Evolutionary conservation across 1,284 basidiomycete genomes (phyloP), one percentile per base, ranked within the genome.

Genomic region (Leccinum huronense): DNA sequence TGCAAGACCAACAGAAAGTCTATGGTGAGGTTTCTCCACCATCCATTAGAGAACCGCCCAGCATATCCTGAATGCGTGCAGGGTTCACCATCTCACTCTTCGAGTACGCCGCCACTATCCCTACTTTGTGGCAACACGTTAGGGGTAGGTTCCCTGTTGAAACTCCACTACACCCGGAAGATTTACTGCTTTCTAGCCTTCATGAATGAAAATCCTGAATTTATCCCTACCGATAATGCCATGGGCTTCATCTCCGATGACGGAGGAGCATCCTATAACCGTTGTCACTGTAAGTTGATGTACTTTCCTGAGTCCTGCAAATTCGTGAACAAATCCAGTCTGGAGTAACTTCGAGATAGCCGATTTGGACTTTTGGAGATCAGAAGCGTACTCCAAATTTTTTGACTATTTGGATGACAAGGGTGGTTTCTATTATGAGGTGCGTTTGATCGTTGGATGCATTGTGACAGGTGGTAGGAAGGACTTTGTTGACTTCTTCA

Each of bases 391-490:
- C 78, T 81, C 80, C 66, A 89, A 91, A 71, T 97, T 89, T 82
- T 97, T 97, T 71, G 86, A 94, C 56, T 84, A 86, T 75, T 83
- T 98, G 23, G 95, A 98, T 73, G 75, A 84, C 56, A 83, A 86
- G 38, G 95, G 95, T 65, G 95, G 95, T n/a, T 95, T 95, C 78
- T 94, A 94, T 77, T 95, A 96, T 70, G 94, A 96, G 84, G 87
- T 68, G 60, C 42, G 65, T 66, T 27, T 11, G 36, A 45, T 61
- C 11, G 16, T 51, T 33, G 45, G 13, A 53, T 19, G 23, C 8
- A 30, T 19, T 19, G 16, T n/a, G 27, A 19, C 27, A n/a, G 33
- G n/a, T 42, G 9, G 9, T 38, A 31, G 31, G 34, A 42, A 30
- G 27, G 11, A 59, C 5, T 33, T 30, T 23, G 2, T 58, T 57